Evolutionary conservation across 495 filamentous ascomycete species (phyloP).

Genomic region (Podospora anserina): DNA sequence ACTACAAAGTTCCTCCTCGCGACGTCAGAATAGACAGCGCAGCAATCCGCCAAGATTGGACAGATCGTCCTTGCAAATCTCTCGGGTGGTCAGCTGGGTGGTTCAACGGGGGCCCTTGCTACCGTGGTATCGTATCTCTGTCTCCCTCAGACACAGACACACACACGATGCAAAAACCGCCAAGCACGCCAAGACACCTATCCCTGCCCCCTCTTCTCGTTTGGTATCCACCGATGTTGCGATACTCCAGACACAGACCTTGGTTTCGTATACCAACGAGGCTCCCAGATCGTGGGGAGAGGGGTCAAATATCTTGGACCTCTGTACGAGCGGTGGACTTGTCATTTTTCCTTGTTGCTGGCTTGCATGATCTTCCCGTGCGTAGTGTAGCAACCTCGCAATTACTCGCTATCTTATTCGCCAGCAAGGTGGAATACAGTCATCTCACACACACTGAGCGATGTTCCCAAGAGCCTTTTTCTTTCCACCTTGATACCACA

Average conservation of each 20-base stretch:
- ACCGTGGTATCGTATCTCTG: not conserved
- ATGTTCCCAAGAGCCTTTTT: not conserved
- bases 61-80: constrained; percentile 7
- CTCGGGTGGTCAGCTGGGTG: constrained; percentile 3
- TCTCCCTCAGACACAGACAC: not conserved
- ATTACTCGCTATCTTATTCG: constrained; percentile 6
- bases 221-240: constrained; percentile 5
- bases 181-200: not conserved
- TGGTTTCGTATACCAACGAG: not conserved
- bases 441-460: not conserved
- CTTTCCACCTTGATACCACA: not conserved
- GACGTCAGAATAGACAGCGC: not conserved
- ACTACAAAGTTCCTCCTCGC: not conserved
- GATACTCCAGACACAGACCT: not conserved
- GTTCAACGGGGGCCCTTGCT: not conserved
- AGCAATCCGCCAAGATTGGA: not conserved
- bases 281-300: constrained; percentile 6
- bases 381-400: not conserved
- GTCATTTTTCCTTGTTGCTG: not conserved
- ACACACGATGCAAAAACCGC: not conserved
- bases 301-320: not conserved
- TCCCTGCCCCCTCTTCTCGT: not conserved
- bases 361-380: constrained; percentile 17
- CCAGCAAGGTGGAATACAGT: not conserved
- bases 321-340: not conserved